phyloP scores from a whole-genome alignment of 441 rosid genomes.

The Erodium trifolium region DNA sequence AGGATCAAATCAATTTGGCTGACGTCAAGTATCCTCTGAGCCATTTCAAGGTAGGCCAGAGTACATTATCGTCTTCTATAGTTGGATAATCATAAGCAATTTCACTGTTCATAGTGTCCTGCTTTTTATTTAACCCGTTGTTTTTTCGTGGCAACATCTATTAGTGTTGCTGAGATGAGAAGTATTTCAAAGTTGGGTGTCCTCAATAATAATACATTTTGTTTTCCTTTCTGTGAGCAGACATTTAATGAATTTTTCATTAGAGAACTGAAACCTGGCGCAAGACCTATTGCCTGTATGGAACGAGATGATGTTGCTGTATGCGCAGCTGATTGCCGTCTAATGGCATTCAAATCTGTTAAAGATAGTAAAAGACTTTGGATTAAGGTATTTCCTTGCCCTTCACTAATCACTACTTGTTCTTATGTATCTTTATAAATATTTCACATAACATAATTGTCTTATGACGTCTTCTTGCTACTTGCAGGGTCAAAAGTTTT shows the following conservation, averaged over 20 bases:
- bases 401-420: too few relatives aligned
- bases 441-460: neutral
- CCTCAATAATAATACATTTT: neutral
- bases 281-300: constrained; percentile 53
- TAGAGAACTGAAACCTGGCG: constrained; percentile 76
- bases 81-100: neutral
- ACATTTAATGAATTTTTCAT: constrained; percentile 89
- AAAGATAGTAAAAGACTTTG: constrained; percentile 70
- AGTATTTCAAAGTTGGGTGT: neutral
- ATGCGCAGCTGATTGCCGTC: constrained; percentile 82
- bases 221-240: constrained; percentile 31
- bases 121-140: neutral
- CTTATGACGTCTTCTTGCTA: neutral
- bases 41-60: constrained; percentile 59
- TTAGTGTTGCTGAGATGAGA: neutral
- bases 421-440: constrained; percentile 1
- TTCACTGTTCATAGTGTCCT: neutral
- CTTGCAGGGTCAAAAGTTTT: constrained; percentile 79
- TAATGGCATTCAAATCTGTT: constrained; percentile 68
- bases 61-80: neutral
- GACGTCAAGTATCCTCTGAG: constrained; percentile 81
- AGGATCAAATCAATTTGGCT: constrained; percentile 92
- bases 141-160: neutral
- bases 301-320: constrained; percentile 55
- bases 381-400: constrained; percentile 57